Evolutionary conservation across 208 protist species (phyloP).

Genomic region (Crithidia expoeki): DNA sequence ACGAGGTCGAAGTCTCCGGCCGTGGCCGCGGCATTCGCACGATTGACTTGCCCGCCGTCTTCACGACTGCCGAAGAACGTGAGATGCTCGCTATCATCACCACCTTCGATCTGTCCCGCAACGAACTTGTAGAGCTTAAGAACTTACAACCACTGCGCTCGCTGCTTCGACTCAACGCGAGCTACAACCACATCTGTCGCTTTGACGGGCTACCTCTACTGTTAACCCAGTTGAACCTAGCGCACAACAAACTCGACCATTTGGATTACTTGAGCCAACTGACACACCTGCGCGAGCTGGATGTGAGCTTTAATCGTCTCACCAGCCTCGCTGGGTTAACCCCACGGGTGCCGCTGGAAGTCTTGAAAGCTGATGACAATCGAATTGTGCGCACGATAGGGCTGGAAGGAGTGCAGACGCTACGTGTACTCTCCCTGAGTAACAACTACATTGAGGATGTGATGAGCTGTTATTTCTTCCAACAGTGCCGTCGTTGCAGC

Average conservation of each 20-base stretch:
- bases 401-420: constrained; percentile 55
- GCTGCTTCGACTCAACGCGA: constrained; percentile 64
- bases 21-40: constrained; percentile 67
- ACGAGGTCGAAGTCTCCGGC: constrained; percentile 72
- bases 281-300: constrained; percentile 69
- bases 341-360: constrained; percentile 47
- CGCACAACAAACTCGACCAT: constrained; percentile 71
- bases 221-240: constrained; percentile 74
- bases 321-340: constrained; percentile 55
- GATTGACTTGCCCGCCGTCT: constrained; percentile 79
- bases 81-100: constrained; percentile 71
- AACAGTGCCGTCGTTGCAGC: constrained; percentile 51
- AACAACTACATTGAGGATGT: constrained; percentile 81
- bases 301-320: constrained; percentile 81
- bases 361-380: constrained; percentile 77
- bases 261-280: constrained; percentile 67
- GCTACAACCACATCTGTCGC: constrained; percentile 68
- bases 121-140: constrained; percentile 58
- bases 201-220: constrained; percentile 61
- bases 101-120: constrained; percentile 84
- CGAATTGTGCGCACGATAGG: constrained; percentile 51
- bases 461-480: constrained; percentile 71
- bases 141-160: constrained; percentile 63
- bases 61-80: constrained; percentile 57
- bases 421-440: constrained; percentile 57